Base-by-base conservation (phyloP, 768 basidiomycete species). In the Leccinum sublutescens region DNA sequence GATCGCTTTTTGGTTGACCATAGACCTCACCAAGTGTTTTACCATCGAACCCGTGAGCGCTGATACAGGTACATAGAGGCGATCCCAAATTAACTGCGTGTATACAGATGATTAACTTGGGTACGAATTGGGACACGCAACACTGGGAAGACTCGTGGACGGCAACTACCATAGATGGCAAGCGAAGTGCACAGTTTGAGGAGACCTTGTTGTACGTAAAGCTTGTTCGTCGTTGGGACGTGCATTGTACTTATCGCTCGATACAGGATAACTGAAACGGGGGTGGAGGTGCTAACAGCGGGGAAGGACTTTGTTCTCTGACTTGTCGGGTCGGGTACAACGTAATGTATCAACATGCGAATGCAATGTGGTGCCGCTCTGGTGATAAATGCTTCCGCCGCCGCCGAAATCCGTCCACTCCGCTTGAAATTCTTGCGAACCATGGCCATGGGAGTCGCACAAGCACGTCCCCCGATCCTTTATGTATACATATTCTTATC, bases 121-220 rank as follows among this genome's bases (percentile, higher is more conserved):
- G 95, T 5, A 79, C 81, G 54, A 85, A 80, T 62, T 90, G 88
- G 86, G 83, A 83, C 31, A 83, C 85, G 56, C 79, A 87, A 21
- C 92, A 94, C 70, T 94, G 95, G 95, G 88, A 89, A 33, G 94
- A 96, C 72, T 88, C 93, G 69, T 98, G 96, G 96, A 98, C 96
- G 3, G 93, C 95, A 1, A 93, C 89, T 21, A 99, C 97, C 5
- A 74, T 82, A 12, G 96, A 98, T 74, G 96, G 95, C 23, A 90
- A 89, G 72, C 79, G 83, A 57, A 95, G 92, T 60, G 97, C 97
- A 1, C 97, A 99, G 69, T 99, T 98, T 70, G 97, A 99, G 73
- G 97, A 99, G 68, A 98, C 96, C 1, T 77, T 99, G 36, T 74
- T 99, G 95, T 95, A 68, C 66, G 93, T 83, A 40, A 52, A 21